Evolutionary conservation across 148 eudicot species (phyloP), one percentile per base, ranked within the genome.

Genomic region (Camellia japonica): DNA sequence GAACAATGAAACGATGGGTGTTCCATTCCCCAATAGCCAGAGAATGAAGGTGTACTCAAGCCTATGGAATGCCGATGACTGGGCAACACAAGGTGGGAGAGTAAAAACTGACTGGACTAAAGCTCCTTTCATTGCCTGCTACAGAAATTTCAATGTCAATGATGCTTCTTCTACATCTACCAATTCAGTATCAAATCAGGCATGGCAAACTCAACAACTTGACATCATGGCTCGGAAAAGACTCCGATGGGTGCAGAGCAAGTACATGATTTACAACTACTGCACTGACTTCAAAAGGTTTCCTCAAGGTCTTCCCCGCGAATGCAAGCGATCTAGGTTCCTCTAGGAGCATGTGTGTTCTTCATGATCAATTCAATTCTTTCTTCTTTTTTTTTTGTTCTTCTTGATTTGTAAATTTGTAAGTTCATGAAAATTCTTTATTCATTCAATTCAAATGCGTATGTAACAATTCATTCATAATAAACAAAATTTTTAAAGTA

Each of bases 191-290:
- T 5, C 56, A 3, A 10, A 9, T 6, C 14, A 59, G 7, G 47
- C 66, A 12, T 75, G 54, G 68, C 38, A 18, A 44, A 59, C 68
- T 7, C 78, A 75, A n/a, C 41, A 62, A 11, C 68, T 75, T 15
- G 78, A 75, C 42, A 11, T 54, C 11, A 49, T 2, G 2, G 55
- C 58, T 41, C 58, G 54, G 8, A n/a, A 71, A 1, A 71, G 55
- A 11, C 7, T 75, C 2, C 12, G 51, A 18, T 75, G 78, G 78
- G 78, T 75, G 49, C 78, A 75, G 11, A 30, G 62, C 38, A 75
- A 75, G 15, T 62, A 60, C 67, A 75, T 75, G 78, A 62, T 75
- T 46, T 75, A 75, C 78, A 75, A 75, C 67, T 75, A 75, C 23
- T 75, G 78, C 68, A 43, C 38, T 7, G 68, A 75, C 23, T n/a